Evolutionary conservation across 352 stramenopile species (phyloP), one percentile per base, ranked within the genome.

Genomic region (Saprolegnia diclina): DNA sequence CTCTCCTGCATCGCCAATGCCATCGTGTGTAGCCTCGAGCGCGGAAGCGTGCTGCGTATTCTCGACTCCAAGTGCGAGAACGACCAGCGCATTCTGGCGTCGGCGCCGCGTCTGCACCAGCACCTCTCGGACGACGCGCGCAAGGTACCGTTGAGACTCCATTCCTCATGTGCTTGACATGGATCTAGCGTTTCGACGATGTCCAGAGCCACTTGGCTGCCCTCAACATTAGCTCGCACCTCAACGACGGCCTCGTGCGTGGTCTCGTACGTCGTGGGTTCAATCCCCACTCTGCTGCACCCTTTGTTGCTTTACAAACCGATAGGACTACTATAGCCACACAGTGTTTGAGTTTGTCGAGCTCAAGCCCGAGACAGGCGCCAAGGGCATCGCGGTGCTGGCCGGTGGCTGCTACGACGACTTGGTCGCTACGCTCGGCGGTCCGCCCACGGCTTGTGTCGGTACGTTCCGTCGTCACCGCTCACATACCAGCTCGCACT

Each of bases 271-370:
- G 70, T 61, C n/a, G 29, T 35, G 29, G 29, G 29, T 35, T 35
- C 29, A 35, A 35, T 35, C 5, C 29, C 29, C 29, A 35, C 29
- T 35, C 29, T 35, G 29, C 29, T 35, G 2, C 29, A 35, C 5
- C 29, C 29, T 35, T 35, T 35, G 22, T 5, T 19, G 18, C 19
- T 48, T 26, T 5, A 68, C 16, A 59, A 62, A 65, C 32, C 13
- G 5, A 52, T 54, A 95, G 87, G 88, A 95, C 67, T 95, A 95
- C 74, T 95, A 95, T 73, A 94, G 86, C 67, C 79, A 94, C 72
- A 95, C 88, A 0, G 86, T 95, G 4, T 95, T 95, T 57, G 88
- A 95, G 71, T 94, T 95, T 74, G 75, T 95, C 16, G 87, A 95
- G 72, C 19, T 50, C 22, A 52, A 74, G 10, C 56, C 77, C 42